phyloP scores from a whole-genome alignment of 176 grass and related monocot species.

The Juncus inflexus region DNA sequence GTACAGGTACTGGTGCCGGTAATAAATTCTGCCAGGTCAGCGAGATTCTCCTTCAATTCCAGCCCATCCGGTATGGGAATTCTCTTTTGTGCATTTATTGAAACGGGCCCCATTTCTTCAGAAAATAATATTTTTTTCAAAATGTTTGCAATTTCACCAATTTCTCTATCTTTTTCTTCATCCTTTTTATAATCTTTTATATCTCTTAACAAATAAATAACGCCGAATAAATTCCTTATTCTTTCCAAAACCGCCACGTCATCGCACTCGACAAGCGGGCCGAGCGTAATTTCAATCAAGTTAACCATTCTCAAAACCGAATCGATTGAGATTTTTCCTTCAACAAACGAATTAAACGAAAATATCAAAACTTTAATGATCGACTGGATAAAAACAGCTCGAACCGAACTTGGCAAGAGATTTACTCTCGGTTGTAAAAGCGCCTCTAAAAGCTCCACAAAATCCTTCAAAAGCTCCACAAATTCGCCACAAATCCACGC shows the following conservation, averaged over 20 bases:
- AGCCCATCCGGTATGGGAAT: slow-evolving; percentile 29
- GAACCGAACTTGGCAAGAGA: slow-evolving; percentile 56
- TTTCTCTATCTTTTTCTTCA: slow-evolving; percentile 23
- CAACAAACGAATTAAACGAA: slow-evolving; percentile 49
- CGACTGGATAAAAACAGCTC: slow-evolving; percentile 75
- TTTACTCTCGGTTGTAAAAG: slow-evolving; percentile 79
- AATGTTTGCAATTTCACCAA: slow-evolving; percentile 41
- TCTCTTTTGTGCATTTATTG: slow-evolving; percentile 64
- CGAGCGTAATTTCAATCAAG: slow-evolving; percentile 66
- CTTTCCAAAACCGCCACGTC: slow-evolving; percentile 88
- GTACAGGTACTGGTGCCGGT: not conserved
- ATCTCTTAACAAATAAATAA: slow-evolving; percentile 40
- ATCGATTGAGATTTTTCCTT: slow-evolving; percentile 23
- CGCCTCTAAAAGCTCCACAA: slow-evolving; percentile 79
- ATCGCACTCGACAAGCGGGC: slow-evolving; percentile 51
- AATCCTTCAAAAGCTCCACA: slow-evolving; percentile 60
- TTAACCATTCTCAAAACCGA: slow-evolving; percentile 46
- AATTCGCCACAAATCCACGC: slow-evolving; percentile 89
- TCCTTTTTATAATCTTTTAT: slow-evolving; percentile 41
- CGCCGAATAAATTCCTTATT: slow-evolving; percentile 63
- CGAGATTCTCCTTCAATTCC: slow-evolving; percentile 33
- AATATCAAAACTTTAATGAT: slow-evolving; percentile 64
- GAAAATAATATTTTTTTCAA: slow-evolving; percentile 50
- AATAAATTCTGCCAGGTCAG: slow-evolving; percentile 29
- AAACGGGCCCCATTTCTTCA: slow-evolving; percentile 77